Evolutionary conservation across 805 yeast genomes (phyloP).

Genomic region (Jamesozyma hellenica): DNA sequence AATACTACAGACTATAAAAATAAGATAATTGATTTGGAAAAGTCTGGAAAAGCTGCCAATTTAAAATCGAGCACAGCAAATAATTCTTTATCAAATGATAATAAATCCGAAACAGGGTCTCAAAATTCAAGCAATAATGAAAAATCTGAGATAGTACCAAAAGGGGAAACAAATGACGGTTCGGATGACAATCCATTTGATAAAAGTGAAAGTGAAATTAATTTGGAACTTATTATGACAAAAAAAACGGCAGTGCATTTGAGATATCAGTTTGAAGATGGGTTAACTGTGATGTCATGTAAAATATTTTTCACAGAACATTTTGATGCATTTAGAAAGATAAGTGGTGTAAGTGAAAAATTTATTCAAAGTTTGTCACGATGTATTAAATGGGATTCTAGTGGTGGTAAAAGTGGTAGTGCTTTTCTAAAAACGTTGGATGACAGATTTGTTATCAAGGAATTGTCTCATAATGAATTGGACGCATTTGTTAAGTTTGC

Average conservation of each 20-base stretch:
- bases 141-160: background rate
- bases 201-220: conserved; percentile 7
- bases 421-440: conserved; percentile 87
- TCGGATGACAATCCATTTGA: background rate
- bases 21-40: conserved; percentile 2
- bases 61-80: background rate
- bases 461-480: conserved; percentile 74
- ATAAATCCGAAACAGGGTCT: background rate
- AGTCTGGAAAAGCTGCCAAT: background rate
- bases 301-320: conserved; percentile 93
- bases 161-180: background rate
- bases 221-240: conserved; percentile 59
- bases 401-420: conserved; percentile 95
- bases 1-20: conserved; percentile 68
- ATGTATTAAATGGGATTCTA: conserved; percentile 91
- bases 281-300: conserved; percentile 73
- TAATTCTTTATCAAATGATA: background rate
- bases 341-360: conserved; percentile 65
- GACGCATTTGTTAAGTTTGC: conserved; percentile 94
- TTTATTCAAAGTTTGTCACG: conserved; percentile 85
- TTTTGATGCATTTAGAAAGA: conserved; percentile 83
- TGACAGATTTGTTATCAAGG: conserved; percentile 81
- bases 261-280: conserved; percentile 85
- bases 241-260: conserved; percentile 82
- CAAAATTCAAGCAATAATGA: background rate